phyloP scores from a whole-genome alignment of 306 rosid genomes.

The Parietaria judaica region DNA sequence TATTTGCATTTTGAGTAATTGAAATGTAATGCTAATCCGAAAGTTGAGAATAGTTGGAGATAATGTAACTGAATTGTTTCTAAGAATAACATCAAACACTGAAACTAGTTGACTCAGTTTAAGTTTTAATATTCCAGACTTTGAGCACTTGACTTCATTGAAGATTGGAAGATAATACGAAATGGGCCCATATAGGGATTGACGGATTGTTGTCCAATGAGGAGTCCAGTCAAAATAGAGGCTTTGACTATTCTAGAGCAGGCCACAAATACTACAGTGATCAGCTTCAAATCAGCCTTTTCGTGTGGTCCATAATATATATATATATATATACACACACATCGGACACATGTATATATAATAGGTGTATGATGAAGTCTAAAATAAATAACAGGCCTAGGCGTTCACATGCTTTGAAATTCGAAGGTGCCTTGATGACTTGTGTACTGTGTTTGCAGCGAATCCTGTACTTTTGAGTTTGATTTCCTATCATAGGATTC shows the following conservation, averaged over 20 bases:
- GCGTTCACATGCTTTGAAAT: background rate
- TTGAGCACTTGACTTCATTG: background rate
- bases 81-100: too few relatives aligned
- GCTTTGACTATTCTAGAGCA: too few relatives aligned
- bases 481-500: too few relatives aligned
- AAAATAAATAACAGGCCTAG: background rate
- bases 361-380: background rate
- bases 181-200: background rate
- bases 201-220: constrained; percentile 2
- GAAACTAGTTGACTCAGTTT: too few relatives aligned
- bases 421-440: background rate
- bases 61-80: too few relatives aligned
- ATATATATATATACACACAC: too few relatives aligned
- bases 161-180: background rate
- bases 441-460: background rate
- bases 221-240: constrained; percentile 1
- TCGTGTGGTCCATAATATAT: background rate
- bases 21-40: too few relatives aligned
- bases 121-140: too few relatives aligned
- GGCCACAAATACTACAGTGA: background rate
- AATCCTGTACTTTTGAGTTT: background rate
- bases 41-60: too few relatives aligned
- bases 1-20: too few relatives aligned
- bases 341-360: too few relatives aligned
- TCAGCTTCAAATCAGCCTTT: background rate